Evolutionary conservation across 768 basidiomycete species (phyloP), one percentile per base, ranked within the genome.

Genomic region (Tricholomella constricta): DNA sequence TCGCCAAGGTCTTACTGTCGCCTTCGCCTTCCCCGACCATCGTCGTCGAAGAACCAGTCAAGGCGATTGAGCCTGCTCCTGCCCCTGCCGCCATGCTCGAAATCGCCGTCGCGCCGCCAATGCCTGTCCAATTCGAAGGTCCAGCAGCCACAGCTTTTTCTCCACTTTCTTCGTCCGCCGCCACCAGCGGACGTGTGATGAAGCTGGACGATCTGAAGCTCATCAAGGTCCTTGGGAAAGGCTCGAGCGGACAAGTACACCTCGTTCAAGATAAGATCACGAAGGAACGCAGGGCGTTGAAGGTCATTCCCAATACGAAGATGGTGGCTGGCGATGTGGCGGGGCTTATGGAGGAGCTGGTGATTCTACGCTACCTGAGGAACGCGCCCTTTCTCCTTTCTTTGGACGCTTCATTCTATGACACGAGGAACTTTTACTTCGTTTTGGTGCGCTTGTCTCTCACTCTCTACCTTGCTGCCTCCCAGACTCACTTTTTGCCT

Each of bases 341-440:
- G 9, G 34, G 43, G 14, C 38, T 58, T 4, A 10, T 58, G 11
- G 42, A 45, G 12, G 60, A 61, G 20, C 54, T 55, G 48, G 45
- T 29, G 6, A 48, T 56, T 10, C 37, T 61, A 5, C 45, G 46
- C 12, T 43, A 19, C 17, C 35, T 53, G 1, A 20, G 20, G 19
- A 47, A 12, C n/a, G 34, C 9, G 6, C n/a, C 48, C 2, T 55
- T 49, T 25, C 52, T 58, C 8, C n/a, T 53, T 6, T 22, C 34
- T 4, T 15, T 61, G 26, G 60, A 56, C 11, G 56, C 60, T 9
- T 52, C 44, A 12, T 61, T 54, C n/a, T 37, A 42, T 19, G 60
- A 61, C 32, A 50, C 47, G 1, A 25, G 22, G 7, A 61, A 61
- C n/a, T 61, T 58, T 23, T 61, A 61, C 31, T 49, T 61, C 26